Base-by-base conservation (phyloP, 2,329 filamentous ascomycete species). In the Orbilia brochopaga region DNA sequence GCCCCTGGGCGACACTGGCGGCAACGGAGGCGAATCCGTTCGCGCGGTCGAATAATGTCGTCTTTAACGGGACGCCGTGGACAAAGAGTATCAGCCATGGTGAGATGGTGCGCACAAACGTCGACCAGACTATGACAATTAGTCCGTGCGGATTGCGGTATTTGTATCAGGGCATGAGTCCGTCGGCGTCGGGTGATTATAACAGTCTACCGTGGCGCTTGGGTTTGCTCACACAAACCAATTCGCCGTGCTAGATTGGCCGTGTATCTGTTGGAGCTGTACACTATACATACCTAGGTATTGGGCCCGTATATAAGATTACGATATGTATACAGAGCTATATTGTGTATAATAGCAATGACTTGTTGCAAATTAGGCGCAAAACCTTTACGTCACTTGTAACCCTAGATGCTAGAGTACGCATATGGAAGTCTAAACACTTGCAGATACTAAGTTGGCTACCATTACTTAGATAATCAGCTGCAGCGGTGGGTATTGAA, bases 161-260 rank as follows among this genome's bases (percentile, higher is more conserved):
- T 59, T 42, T 81, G 63, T 81, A 81, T 57, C 80, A 81, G 74
- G 80, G 80, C 0, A 54, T 81, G 23, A 75, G 77, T 63, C 79
- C 80, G 21, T 73, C 21, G 3, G 77, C 80, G 21, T 73, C 21
- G 4, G 77, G 73, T 1, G 70, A 73, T 30, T 81, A 81, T 54
- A 80, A 81, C 59, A 69, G 76, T 1, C 69, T 81, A 65, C 80
- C 79, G 15, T 81, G 80, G 79, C 76, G 74, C 57, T 72, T 81
- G 66, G 80, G 75, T 0, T 60, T 81, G 24, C 66, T 79, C 13
- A 79, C 77, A 2, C 77, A 78, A 48, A 60, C 69, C 30, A 73
- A 62, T 52, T 70, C 55, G 40, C n/a, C 51, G 8, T 32, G 27
- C 27, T 32, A 32, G 27, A 32, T 32, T 32, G 3, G 27, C 27